Percentiles rank a stretch among this genome's conserved stretches.
Evolutionary conservation across 345 rosid species (phyloP).

Genomic region (Linum lewisii): DNA sequence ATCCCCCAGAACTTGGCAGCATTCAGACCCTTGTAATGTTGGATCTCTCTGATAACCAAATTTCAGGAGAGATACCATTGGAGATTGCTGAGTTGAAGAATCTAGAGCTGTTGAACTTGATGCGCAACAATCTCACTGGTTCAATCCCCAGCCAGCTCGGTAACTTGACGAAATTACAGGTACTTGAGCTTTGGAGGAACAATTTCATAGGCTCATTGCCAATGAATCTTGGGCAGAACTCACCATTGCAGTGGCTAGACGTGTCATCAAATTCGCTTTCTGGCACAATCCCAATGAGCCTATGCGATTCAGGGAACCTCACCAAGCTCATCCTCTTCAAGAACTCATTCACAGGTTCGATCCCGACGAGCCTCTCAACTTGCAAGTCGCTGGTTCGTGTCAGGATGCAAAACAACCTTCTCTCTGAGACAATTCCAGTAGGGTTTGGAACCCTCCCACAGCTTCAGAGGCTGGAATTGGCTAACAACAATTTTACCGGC

Average conservation of each 20-base stretch:
- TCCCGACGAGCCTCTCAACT: slow-evolving; percentile 44
- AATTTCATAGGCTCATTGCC: slow-evolving; percentile 56
- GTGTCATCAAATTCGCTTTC: slow-evolving; percentile 61
- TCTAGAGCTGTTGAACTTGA: slow-evolving; percentile 63
- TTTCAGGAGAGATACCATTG: slow-evolving; percentile 52
- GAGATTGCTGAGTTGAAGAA: slow-evolving; percentile 42
- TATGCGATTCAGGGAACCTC: slow-evolving; percentile 58
- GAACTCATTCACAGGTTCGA: slow-evolving; percentile 52
- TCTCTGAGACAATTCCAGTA: slow-evolving; percentile 55
- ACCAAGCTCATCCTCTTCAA: slow-evolving; percentile 78
- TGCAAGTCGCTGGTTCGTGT: slow-evolving; percentile 66
- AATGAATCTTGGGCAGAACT: slow-evolving; percentile 39
- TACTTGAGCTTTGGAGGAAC: slow-evolving; percentile 70
- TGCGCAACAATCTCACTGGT: slow-evolving; percentile 58
- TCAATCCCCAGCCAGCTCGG: slow-evolving; percentile 42
- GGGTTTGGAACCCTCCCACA: slow-evolving; percentile 57
- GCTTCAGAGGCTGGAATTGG: slow-evolving; percentile 78
- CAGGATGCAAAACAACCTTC: slow-evolving; percentile 54
- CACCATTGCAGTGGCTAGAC: slow-evolving; percentile 60
- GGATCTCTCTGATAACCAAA: slow-evolving; percentile 67
- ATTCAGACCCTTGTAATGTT: slow-evolving; percentile 43
- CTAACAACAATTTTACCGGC: slow-evolving; percentile 68
- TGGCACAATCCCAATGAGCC: slow-evolving; percentile 50
- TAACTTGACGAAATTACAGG: slow-evolving; percentile 47
- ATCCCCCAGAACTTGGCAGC: slow-evolving; percentile 58